These are phyloP conservation scores for Bipolaris cookei DNA, from an alignment of 2,329 filamentous ascomycete genomes.

Conservation along the genomic window DNA sequence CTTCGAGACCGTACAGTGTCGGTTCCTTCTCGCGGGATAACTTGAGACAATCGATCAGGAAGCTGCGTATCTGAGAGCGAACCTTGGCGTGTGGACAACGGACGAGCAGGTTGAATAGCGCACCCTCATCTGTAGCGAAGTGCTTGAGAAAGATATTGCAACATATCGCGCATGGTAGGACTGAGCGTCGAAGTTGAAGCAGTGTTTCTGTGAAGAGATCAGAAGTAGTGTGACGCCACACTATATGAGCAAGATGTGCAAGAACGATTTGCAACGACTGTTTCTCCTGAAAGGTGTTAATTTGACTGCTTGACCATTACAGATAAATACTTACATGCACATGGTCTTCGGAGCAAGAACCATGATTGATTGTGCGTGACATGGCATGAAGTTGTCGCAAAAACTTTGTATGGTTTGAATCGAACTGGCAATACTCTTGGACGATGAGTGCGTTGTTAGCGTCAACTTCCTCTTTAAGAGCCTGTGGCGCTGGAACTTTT, in stretches of 20 bases:
- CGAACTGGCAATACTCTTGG: slow-evolving; percentile 79
- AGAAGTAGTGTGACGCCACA: slow-evolving; percentile 72
- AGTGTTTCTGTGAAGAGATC: slow-evolving; percentile 67
- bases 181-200: slow-evolving; percentile 58
- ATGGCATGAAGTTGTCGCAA: slow-evolving; percentile 67
- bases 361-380: slow-evolving; percentile 58
- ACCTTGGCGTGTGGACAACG: slow-evolving; percentile 38
- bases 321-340: slow-evolving; percentile 21
- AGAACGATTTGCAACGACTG: slow-evolving; percentile 63
- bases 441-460: slow-evolving; percentile 76
- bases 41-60: slow-evolving; percentile 42
- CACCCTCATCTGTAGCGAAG: slow-evolving; percentile 61
- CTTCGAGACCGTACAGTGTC: slow-evolving; percentile 34
- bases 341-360: slow-evolving; percentile 58
- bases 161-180: slow-evolving; percentile 60
- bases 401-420: slow-evolving; percentile 72
- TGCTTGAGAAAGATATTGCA: slow-evolving; percentile 67
- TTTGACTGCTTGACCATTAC: not conserved
- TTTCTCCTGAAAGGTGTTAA: slow-evolving; percentile 49
- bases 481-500: slow-evolving; percentile 54
- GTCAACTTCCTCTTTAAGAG: slow-evolving; percentile 63
- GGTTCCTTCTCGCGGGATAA: slow-evolving; percentile 44
- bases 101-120: slow-evolving; percentile 67
- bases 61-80: slow-evolving; percentile 35
- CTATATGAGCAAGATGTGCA: slow-evolving; percentile 76